These are phyloP conservation scores for Phytophthora cajani DNA, from an alignment of 352 stramenopile species.

Conservation along the genomic window DNA sequence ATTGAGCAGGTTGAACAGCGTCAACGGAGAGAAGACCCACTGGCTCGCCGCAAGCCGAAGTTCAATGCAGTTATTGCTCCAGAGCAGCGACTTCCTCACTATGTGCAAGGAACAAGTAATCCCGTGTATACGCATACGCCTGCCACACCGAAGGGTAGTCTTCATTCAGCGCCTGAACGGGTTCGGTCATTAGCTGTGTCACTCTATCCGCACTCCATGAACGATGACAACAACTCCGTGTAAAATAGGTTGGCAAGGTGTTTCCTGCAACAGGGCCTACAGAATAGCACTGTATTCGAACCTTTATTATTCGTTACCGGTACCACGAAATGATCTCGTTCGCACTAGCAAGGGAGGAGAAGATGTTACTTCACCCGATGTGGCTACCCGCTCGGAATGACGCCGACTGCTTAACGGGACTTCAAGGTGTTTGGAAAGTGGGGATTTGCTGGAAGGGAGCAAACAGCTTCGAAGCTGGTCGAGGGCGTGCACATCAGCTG, in stretches of 20 bases:
- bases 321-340: constrained; percentile 45
- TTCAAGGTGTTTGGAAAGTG: constrained; percentile 57
- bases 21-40: constrained; percentile 46
- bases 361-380: not conserved
- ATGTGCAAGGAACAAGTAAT: constrained; percentile 55
- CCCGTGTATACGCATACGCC: constrained; percentile 39
- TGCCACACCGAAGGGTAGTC: not conserved
- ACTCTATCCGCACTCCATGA: constrained; percentile 3
- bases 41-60: constrained; percentile 31
- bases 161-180: not conserved
- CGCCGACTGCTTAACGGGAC: constrained; percentile 26
- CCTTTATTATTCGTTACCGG: constrained; percentile 41
- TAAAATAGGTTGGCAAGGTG: not conserved
- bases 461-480: constrained; percentile 63
- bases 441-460: constrained; percentile 57
- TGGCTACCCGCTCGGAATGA: constrained; percentile 30
- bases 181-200: constrained; percentile 14
- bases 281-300: not conserved
- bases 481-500: constrained; percentile 49
- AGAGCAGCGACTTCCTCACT: constrained; percentile 55
- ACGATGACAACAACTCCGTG: constrained; percentile 3
- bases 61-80: constrained; percentile 9
- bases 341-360: constrained; percentile 1
- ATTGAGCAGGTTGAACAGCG: constrained; percentile 75
- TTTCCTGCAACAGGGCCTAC: not conserved